phyloP scores from a whole-genome alignment of 140 eudicot genomes.

The Stevia rebaudiana region DNA sequence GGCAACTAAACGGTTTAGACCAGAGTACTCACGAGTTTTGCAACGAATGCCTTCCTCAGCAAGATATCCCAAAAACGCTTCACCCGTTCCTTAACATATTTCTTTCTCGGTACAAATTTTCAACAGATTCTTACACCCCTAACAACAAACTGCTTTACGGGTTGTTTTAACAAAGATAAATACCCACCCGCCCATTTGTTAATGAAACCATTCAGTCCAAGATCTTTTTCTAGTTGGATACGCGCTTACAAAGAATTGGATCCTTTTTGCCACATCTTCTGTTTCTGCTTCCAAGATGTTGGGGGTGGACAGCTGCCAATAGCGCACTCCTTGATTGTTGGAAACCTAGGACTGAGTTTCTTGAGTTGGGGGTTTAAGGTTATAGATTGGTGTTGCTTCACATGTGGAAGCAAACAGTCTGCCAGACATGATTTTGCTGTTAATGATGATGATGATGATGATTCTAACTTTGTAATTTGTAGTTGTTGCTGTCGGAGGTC shows the following conservation, averaged over 20 bases:
- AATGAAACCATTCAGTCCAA: conserved; percentile 15
- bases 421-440: conserved; percentile 23
- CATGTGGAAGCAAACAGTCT: conserved; percentile 17
- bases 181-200: background rate
- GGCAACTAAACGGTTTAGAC: conserved; percentile 52
- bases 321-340: conserved; percentile 8
- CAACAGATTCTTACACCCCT: conserved; percentile 22
- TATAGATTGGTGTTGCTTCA: conserved; percentile 16
- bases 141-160: conserved; percentile 22
- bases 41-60: conserved; percentile 65
- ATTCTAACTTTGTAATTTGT: conserved; percentile 29
- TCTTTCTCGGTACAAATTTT: conserved; percentile 15
- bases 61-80: conserved; percentile 64
- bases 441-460: background rate
- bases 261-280: conserved; percentile 11
- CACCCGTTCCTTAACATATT: conserved; percentile 54
- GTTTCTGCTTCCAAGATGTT: background rate
- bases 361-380: conserved; percentile 19
- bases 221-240: conserved; percentile 7
- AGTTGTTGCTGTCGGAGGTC: conserved; percentile 4
- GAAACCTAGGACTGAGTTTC: conserved; percentile 15
- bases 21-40: conserved; percentile 50
- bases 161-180: conserved; percentile 8
- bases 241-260: conserved; percentile 19
- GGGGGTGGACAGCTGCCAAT: conserved; percentile 15